These are phyloP conservation scores for Blakeslea trispora DNA, from an alignment of 371 early-diverging fungal species.

Conservation along the genomic window DNA sequence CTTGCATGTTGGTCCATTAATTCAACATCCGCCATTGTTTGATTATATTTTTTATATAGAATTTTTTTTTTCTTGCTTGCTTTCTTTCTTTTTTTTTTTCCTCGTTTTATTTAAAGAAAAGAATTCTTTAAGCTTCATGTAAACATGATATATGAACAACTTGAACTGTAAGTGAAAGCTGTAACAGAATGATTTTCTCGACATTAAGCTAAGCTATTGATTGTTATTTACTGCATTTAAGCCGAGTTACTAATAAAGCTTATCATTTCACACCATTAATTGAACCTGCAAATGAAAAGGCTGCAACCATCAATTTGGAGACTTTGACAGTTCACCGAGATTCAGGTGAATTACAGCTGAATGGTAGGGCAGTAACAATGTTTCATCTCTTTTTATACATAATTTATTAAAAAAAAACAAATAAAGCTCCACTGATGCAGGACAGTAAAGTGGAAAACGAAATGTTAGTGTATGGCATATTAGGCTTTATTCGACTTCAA, in stretches of 20 bases:
- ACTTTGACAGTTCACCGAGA: constrained; percentile 40
- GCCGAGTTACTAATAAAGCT: constrained; percentile 34
- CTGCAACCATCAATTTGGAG: constrained; percentile 10
- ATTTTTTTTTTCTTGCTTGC: too few relatives aligned
- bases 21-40: too few relatives aligned
- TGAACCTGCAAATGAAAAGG: constrained; percentile 33
- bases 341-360: constrained; percentile 38
- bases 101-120: too few relatives aligned
- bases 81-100: too few relatives aligned
- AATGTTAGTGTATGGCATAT: constrained; percentile 56
- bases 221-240: constrained; percentile 5
- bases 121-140: too few relatives aligned
- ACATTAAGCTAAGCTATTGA: too few relatives aligned
- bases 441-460: constrained; percentile 24
- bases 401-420: too few relatives aligned
- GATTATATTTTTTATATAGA: too few relatives aligned
- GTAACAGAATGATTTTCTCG: background rate
- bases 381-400: background rate
- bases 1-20: too few relatives aligned
- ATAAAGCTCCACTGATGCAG: constrained; percentile 28
- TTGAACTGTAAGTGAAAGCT: constrained; percentile 28
- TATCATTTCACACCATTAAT: constrained; percentile 45
- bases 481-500: constrained; percentile 76
- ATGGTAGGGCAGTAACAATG: too few relatives aligned
- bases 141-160: constrained; percentile 32